A percentile compares a stretch with the other conserved stretches of the same genome.
Evolutionary conservation across 768 basidiomycete genomes (phyloP).

Genomic region (Phylloporus sp.): DNA sequence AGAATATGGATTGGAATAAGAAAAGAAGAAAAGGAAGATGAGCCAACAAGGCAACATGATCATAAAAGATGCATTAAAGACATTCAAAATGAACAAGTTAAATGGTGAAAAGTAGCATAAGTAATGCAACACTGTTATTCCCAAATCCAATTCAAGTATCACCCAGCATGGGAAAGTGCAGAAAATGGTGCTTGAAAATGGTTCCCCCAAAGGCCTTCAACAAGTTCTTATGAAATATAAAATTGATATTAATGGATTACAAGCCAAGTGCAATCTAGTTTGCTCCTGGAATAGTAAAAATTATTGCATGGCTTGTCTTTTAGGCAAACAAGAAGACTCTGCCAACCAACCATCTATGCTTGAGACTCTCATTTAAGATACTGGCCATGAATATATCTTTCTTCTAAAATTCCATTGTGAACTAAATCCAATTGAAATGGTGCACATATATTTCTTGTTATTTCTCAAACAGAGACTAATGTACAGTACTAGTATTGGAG

Average conservation of each 20-base stretch:
- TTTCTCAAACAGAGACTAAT: too few species aligned
- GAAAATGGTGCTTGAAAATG: constrained; percentile 29
- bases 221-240: constrained; percentile 30
- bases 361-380: constrained; percentile 12
- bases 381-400: constrained; percentile 30
- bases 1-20: too few species aligned
- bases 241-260: constrained; percentile 34
- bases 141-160: constrained; percentile 14
- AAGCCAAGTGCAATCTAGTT: constrained; percentile 31
- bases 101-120: constrained; percentile 20
- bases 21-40: too few species aligned
- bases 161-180: constrained; percentile 19
- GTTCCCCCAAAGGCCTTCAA: constrained; percentile 17
- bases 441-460: too few species aligned
- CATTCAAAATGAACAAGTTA: constrained; percentile 25
- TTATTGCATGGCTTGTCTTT: constrained; percentile 26
- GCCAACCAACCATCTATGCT: constrained; percentile 20
- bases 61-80: constrained; percentile 23
- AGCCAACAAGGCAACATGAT: too few species aligned
- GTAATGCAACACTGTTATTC: constrained; percentile 20
- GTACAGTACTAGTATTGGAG: too few species aligned
- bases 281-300: constrained; percentile 15
- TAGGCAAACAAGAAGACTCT: constrained; percentile 31
- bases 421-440: constrained; percentile 30
- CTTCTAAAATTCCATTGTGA: constrained; percentile 36